Evolutionary conservation across 2,329 filamentous ascomycete species (phyloP).

Genomic region (Emmonsia crescens): DNA sequence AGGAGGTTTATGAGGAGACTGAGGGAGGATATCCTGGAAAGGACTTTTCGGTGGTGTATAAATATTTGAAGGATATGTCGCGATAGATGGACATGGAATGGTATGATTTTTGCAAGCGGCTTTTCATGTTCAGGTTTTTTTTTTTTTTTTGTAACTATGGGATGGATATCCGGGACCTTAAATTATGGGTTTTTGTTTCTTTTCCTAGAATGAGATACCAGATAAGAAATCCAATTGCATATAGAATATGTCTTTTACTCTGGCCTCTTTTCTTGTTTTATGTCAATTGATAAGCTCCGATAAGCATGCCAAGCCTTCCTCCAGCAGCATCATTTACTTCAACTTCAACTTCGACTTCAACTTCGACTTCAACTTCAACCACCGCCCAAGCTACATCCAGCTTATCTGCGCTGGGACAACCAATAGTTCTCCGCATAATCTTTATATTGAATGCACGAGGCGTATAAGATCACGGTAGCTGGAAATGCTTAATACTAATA

Average conservation of each 20-base stretch:
- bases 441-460: not conserved
- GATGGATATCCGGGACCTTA: not conserved
- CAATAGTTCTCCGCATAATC: not conserved
- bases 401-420: not conserved
- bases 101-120: not conserved
- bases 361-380: not conserved
- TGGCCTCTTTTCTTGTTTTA: no score
- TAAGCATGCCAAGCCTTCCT: not conserved
- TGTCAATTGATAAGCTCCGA: no score
- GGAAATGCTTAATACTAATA: not conserved
- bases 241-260: not conserved
- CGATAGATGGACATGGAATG: constrained; percentile 2
- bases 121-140: not conserved
- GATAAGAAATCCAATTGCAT: not conserved
- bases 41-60: constrained; percentile 75
- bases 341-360: not conserved
- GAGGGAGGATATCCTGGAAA: constrained; percentile 54
- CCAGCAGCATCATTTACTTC: not conserved
- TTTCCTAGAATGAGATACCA: constrained; percentile 4
- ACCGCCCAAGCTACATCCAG: not conserved
- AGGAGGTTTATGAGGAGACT: constrained; percentile 56
- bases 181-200: not conserved
- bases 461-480: not conserved
- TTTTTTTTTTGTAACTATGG: not conserved
- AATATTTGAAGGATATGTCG: constrained; percentile 44